Base-by-base conservation (phyloP, 2,329 filamentous ascomycete genomes). In the Alternaria ethzedia region DNA sequence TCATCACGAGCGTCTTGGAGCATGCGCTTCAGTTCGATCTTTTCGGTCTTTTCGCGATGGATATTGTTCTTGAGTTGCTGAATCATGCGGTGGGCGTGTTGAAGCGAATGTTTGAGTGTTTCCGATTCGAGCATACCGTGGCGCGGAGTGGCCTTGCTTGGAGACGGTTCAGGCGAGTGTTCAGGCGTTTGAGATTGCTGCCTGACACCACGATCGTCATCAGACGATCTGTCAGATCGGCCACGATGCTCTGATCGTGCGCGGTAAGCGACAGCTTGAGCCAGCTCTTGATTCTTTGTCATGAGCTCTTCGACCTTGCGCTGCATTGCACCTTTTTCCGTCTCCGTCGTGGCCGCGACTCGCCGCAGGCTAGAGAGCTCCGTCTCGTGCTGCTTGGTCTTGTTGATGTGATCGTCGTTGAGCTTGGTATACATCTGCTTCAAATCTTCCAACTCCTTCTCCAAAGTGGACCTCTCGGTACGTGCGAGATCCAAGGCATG, bases 41-140 rank as follows among this genome's bases (percentile, higher is more conserved):
- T 99, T 80, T 99, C 96, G 0, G 95, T 97, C 89, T 98, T 99
- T 80, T 99, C 96, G 32, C 96, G 91, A 79, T 99, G 95, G 50
- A 98, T 92, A 74, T 94, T 97, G 79, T 91, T 94, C 81, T 97
- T 94, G 71, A 98, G 88, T 74, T 93, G 97, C 79, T 98, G 95
- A 63, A 99, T 97, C 82, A 97, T 97, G 61, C 95, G 89, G 79
- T 98, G 96, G 43, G 96, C 95, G 78, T 99, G 96, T 70, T 94
- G 91, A 26, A 98, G 86, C 25, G 95, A 97, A 57, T 94, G 96
- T 83, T 96, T 96, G 70, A 99, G 84, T 0, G 96, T 99, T 82
- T 99, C 96, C 0, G 93, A 91, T 80, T 99, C 96, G n/a, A 99
- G 86, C 81, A 93, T 90, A 41, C 92, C 90, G 80, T 97, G 95